Percentiles rank a stretch among this genome's conserved stretches.
Conservation (phyloP, 1,284 basidiomycete genomes). For the Heterobasidion parviporum region DNA sequence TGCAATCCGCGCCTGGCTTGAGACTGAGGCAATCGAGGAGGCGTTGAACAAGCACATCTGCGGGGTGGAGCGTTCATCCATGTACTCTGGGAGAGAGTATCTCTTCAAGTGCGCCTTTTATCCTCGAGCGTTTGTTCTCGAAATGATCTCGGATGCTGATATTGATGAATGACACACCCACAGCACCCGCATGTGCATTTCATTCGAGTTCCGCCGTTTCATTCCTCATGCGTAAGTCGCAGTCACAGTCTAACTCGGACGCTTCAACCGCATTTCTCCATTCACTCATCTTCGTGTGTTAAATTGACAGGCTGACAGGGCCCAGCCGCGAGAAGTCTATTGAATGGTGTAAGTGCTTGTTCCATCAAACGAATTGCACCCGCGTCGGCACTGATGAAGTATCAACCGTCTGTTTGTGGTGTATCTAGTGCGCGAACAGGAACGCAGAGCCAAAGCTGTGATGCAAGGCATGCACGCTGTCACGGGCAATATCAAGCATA, state of each 20-base stretch:
- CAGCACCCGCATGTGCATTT: slow-evolving; percentile 64
- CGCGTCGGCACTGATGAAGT: neutral
- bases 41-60: slow-evolving; percentile 60
- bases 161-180: slow-evolving; percentile 3
- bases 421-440: slow-evolving; percentile 52
- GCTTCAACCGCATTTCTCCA: neutral
- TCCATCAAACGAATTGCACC: neutral
- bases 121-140: neutral
- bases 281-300: slow-evolving; percentile 3
- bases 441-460: slow-evolving; percentile 48
- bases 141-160: neutral
- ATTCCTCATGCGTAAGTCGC: slow-evolving; percentile 53
- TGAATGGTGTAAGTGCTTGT: slow-evolving; percentile 57
- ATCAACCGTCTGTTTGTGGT: neutral
- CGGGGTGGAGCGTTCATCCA: slow-evolving; percentile 51
- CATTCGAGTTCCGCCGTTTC: slow-evolving; percentile 58
- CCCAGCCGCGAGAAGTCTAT: slow-evolving; percentile 59
- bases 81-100: slow-evolving; percentile 65
- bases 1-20: slow-evolving; percentile 61
- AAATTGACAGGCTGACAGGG: slow-evolving; percentile 34
- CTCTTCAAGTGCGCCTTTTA: slow-evolving; percentile 59
- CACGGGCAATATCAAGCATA: slow-evolving; percentile 50
- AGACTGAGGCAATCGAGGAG: slow-evolving; percentile 56
- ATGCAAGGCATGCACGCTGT: slow-evolving; percentile 53
- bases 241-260: neutral